Evolutionary conservation across 1,284 basidiomycete genomes (phyloP), one percentile per base, ranked within the genome.

Genomic region (Coniferiporia sulphurascens): DNA sequence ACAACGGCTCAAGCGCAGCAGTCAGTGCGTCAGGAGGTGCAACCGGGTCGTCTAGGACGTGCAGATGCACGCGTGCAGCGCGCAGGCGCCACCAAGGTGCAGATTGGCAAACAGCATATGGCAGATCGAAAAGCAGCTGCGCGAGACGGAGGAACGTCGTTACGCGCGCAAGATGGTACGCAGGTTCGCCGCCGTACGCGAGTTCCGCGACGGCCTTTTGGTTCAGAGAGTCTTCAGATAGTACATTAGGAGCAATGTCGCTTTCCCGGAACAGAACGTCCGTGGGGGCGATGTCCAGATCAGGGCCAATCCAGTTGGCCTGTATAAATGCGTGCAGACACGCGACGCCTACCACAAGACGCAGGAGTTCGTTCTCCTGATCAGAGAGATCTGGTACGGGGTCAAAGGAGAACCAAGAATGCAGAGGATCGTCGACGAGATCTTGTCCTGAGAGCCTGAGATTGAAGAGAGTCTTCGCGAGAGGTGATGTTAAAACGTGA

Each of bases 291-390:
- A 94, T 70, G 62, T 87, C 77, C 46, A 97, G 79, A 67, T 93
- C 83, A 1, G 97, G 97, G 1, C 97, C 97, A 0, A 95, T 98
- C 94, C 94, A 99, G 73, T 99, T 99, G 41, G 81, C 80, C 72
- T 99, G 97, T 0, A 96, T 79, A 74, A 96, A 99, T 0, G 91
- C 85, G 64, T 97, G 93, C 32, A 98, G 77, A 58, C 87, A 87
- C 3, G 93, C 87, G 2, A 95, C 80, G 0, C 86, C 93, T 0
- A 93, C 66, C 13, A 82, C 71, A 41, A 98, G 76, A 19, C 80
- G 78, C 43, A 82, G 64, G n/a, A 85, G 66, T 67, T 89, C 86
- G 32, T 72, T 69, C 48, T 73, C 72, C 17, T 65, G 58, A n/a
- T 58, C 60, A 43, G 55, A 48, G 21, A 56, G 12, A 15, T 34